Conservation (phyloP, 345 rosid genomes). For the Mallotus nudiflorus region DNA sequence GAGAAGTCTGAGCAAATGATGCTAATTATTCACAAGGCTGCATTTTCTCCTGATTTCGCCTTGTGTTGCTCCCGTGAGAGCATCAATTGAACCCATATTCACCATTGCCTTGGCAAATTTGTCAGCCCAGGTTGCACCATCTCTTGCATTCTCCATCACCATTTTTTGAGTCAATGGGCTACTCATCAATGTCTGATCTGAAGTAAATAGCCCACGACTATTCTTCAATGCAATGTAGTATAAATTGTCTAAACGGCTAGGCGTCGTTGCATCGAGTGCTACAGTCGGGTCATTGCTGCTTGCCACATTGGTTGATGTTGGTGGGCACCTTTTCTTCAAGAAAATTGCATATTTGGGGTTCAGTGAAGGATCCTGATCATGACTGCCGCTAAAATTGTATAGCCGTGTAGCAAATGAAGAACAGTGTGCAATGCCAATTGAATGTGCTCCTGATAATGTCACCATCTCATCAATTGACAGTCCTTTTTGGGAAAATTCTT, state of each 20-base stretch:
- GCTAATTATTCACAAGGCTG: constrained; percentile 25
- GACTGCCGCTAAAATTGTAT: not conserved
- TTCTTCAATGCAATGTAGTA: constrained; percentile 35
- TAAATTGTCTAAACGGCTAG: constrained; percentile 34
- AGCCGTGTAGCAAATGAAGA: not conserved
- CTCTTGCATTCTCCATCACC: constrained; percentile 30
- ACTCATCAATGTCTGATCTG: constrained; percentile 41
- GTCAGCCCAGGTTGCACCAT: constrained; percentile 23
- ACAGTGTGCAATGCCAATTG: not conserved
- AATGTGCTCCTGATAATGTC: not conserved
- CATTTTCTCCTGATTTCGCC: constrained; percentile 26
- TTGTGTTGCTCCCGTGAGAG: constrained; percentile 11
- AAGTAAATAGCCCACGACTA: constrained; percentile 37
- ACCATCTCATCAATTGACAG: not conserved
- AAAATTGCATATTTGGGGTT: constrained; percentile 28
- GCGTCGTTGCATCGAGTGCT: constrained; percentile 31
- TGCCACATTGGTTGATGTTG: too few species aligned
- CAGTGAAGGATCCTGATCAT: constrained; percentile 20
- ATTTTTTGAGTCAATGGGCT: constrained; percentile 24
- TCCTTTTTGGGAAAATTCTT: constrained; percentile 29
- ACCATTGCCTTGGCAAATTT: constrained; percentile 43
- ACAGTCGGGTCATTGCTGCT: constrained; percentile 26
- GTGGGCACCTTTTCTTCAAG: constrained; percentile 44
- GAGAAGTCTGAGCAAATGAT: too few species aligned
- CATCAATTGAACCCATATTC: constrained; percentile 42